Conservation (phyloP, 83 land plant species). For the Picea abies region DNA sequence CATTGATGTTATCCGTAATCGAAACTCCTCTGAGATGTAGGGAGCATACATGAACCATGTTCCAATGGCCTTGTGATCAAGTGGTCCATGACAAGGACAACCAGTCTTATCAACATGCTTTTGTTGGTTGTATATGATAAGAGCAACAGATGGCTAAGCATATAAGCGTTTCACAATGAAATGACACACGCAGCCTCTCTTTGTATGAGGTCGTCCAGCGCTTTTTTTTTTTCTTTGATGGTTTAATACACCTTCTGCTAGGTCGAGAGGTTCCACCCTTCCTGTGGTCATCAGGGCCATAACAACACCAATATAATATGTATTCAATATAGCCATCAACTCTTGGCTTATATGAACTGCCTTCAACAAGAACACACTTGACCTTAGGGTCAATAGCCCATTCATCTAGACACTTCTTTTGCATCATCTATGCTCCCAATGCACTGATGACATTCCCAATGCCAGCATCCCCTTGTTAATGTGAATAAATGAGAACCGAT, state of each 20-base stretch:
- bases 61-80: conserved; percentile 60
- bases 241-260: conserved; percentile 51
- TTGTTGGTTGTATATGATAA: conserved; percentile 64
- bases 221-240: conserved; percentile 47
- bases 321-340: conserved; percentile 82
- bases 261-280: conserved; percentile 65
- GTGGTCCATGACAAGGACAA: conserved; percentile 77
- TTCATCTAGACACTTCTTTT: too few relatives aligned
- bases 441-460: too few relatives aligned
- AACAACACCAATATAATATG: conserved; percentile 8
- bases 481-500: too few relatives aligned
- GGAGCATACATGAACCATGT: conserved; percentile 73
- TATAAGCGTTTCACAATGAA: conserved; percentile 76
- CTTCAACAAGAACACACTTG: too few relatives aligned
- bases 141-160: conserved; percentile 74
- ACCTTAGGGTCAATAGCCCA: too few relatives aligned
- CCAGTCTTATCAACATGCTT: conserved; percentile 76
- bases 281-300: conserved; percentile 79
- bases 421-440: too few relatives aligned
- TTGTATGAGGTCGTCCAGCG: conserved; percentile 66
- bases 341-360: conserved; percentile 34
- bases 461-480: too few relatives aligned
- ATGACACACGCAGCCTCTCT: conserved; percentile 83
- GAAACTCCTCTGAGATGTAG: conserved; percentile 66
- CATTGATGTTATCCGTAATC: conserved; percentile 52